Percentiles rank a stretch among this genome's conserved stretches.
phyloP scores from a whole-genome alignment of 495 filamentous ascomycete species.

The Penicillium robsamsonii region DNA sequence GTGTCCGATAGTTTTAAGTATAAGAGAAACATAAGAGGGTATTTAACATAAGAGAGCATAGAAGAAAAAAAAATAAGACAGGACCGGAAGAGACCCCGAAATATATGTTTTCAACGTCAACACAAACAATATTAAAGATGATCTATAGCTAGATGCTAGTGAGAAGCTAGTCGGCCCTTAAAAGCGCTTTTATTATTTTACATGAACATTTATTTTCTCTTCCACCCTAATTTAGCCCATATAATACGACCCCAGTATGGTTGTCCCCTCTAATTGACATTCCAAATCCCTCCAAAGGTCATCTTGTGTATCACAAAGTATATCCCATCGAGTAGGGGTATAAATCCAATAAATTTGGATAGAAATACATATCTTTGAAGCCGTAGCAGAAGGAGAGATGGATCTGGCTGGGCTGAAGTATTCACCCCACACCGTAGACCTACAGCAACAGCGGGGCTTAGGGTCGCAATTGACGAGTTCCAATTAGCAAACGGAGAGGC shows the following conservation, averaged over 20 bases:
- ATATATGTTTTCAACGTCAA: background rate
- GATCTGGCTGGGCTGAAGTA: background rate
- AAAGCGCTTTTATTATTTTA: background rate
- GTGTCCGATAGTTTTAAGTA: background rate
- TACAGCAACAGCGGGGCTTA: background rate
- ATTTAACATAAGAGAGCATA: background rate
- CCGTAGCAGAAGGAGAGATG: background rate
- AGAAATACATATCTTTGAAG: background rate
- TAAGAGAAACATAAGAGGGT: background rate
- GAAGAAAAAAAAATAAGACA: background rate
- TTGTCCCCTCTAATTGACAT: background rate
- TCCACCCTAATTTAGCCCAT: background rate
- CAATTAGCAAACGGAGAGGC: background rate
- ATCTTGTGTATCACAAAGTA: background rate
- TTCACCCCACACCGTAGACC: background rate
- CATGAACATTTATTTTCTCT: background rate
- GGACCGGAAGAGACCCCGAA: too few relatives aligned
- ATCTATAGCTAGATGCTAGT: background rate
- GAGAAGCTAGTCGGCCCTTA: background rate
- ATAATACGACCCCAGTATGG: background rate
- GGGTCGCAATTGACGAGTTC: background rate
- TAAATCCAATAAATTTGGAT: background rate
- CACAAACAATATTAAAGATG: background rate
- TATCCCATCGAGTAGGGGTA: background rate
- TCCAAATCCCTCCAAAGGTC: background rate